Conservation (phyloP, 179 eudicot species). For the Corrigiola litoralis region DNA sequence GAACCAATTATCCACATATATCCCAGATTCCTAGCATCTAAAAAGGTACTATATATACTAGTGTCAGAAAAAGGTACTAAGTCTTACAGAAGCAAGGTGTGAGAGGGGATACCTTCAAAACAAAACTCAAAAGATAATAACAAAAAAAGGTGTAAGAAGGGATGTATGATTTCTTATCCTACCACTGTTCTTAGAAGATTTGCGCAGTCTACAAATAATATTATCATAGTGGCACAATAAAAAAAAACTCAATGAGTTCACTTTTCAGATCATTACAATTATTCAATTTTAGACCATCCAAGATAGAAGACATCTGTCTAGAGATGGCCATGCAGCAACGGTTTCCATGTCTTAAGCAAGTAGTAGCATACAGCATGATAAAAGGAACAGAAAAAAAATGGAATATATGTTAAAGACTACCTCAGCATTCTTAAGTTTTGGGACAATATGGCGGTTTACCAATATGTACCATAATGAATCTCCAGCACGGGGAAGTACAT, state of each 20-base stretch:
- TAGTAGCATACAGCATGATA: neutral
- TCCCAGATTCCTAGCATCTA: too few species aligned
- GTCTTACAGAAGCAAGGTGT: neutral
- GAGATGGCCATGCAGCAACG: neutral
- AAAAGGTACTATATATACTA: too few species aligned
- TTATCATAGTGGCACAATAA: too few species aligned
- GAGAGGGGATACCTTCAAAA: neutral
- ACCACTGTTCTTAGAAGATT: neutral
- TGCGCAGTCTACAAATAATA: neutral
- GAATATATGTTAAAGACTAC: constrained; percentile 34
- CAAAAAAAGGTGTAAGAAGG: neutral
- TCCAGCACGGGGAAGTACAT: constrained; percentile 95
- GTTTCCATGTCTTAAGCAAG: neutral
- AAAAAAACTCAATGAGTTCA: neutral
- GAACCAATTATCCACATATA: neutral
- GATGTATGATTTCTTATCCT: neutral
- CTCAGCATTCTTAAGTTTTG: constrained; percentile 84
- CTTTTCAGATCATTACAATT: neutral
- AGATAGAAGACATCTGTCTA: too few species aligned
- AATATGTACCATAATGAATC: constrained; percentile 93
- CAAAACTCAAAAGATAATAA: too few species aligned
- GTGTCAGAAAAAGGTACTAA: too few species aligned
- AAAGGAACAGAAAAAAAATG: neutral
- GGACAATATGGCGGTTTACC: constrained; percentile 86
- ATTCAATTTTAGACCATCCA: neutral